Percentiles rank a stretch among this genome's conserved stretches.
Evolutionary conservation across 768 basidiomycete genomes (phyloP).

Genomic region (Cubamyces lactineus): DNA sequence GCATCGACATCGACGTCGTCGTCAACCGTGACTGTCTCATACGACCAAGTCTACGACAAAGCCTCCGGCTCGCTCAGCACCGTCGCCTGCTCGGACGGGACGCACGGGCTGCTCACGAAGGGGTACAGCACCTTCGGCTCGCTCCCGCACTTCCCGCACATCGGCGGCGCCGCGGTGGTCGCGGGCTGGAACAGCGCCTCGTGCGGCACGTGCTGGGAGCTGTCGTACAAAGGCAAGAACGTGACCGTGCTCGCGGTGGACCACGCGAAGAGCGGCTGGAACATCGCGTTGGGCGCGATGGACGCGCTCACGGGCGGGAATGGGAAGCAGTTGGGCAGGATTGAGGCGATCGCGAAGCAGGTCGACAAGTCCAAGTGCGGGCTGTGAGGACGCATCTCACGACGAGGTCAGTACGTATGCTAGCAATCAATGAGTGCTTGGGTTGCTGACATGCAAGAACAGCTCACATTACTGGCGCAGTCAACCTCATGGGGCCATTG

Average conservation of each 20-base stretch:
- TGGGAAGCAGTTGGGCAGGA: conserved; percentile 27
- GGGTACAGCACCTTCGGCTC: conserved; percentile 51
- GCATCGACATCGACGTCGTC: conserved; percentile 7
- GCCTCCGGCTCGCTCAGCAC: conserved; percentile 40
- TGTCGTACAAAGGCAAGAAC: conserved; percentile 50
- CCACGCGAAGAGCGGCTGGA: conserved; percentile 44
- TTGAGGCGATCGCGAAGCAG: conserved; percentile 34
- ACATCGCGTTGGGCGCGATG: conserved; percentile 38
- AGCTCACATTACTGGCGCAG: too few species aligned
- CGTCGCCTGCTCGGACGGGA: conserved; percentile 56
- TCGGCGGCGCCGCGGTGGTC: conserved; percentile 59
- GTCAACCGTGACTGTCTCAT: conserved; percentile 37
- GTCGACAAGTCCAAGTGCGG: conserved; percentile 40
- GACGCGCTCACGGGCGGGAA: conserved; percentile 35
- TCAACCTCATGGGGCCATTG: too few species aligned
- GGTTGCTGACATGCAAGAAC: too few species aligned
- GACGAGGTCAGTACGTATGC: conserved; percentile 6
- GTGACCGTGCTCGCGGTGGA: conserved; percentile 59
- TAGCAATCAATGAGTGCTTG: too few species aligned
- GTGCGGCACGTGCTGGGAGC: conserved; percentile 65
- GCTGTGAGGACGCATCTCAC: conserved; percentile 31
- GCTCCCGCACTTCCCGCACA: conserved; percentile 60
- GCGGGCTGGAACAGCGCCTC: conserved; percentile 51
- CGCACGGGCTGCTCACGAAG: conserved; percentile 35
- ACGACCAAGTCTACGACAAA: conserved; percentile 56